Base-by-base conservation (phyloP, 2,329 filamentous ascomycete species). In the Sphaerulina vaccinii region DNA sequence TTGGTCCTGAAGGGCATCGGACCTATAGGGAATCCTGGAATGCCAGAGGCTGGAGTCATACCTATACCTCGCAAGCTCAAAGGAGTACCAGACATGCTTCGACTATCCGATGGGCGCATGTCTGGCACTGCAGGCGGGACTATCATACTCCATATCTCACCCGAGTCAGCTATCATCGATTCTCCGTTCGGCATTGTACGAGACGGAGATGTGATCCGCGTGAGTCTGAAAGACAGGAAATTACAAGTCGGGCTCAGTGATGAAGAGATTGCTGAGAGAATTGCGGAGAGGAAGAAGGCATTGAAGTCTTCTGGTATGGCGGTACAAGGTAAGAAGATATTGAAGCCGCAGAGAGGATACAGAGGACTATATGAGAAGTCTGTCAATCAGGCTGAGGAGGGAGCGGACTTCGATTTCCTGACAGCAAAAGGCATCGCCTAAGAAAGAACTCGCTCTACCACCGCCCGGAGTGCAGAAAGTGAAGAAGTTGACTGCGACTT, bases 391-490 rank as follows among this genome's bases (percentile, higher is more conserved):
- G 82, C 82, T 0, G 74, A 84, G 55, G 60, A 74, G 1, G 82
- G 82, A 0, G 79, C 75, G 0, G 81, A 85, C 62, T 85, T 85
- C 67, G 80, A 81, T 55, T 85, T 85, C 51, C 65, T 85, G 48
- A 82, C 63, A 7, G 64, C 65, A 6, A 56, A 46, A 36, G 46
- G 51, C 5, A 36, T 41, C 2, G 45, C 45, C 13, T 49, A 18
- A 39, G 15, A 8, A 13, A 13, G 27, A n/a, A n/a, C n/a, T n/a
- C n/a, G n/a, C n/a, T n/a, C n/a, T n/a, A n/a, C n/a, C n/a, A n/a
- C n/a, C n/a, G n/a, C n/a, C n/a, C n/a, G n/a, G n/a, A n/a, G n/a
- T n/a, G n/a, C n/a, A n/a, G n/a, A n/a, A n/a, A n/a, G n/a, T n/a
- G n/a, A n/a, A n/a, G n/a, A n/a, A n/a, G n/a, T n/a, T n/a, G n/a